Evolutionary conservation across 2,329 filamentous ascomycete genomes (phyloP).

Genomic region (Aureobasidium uvarum): DNA sequence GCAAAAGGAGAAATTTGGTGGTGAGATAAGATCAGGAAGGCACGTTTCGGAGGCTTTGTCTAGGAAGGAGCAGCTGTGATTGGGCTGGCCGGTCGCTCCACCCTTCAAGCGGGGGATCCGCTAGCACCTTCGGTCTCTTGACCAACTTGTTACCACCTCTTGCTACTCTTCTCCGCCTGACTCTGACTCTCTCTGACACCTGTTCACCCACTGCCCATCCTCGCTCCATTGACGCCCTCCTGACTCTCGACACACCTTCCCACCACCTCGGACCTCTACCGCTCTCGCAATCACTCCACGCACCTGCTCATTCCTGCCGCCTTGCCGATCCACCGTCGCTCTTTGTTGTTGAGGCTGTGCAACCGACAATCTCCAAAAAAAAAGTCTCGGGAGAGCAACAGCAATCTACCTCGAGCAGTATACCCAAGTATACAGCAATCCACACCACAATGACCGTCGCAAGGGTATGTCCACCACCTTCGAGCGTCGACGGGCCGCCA

Average conservation of each 20-base stretch:
- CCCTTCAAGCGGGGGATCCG: conserved; percentile 22
- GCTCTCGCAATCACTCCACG: conserved; percentile 3
- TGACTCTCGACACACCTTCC: not conserved
- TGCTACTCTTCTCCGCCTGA: conserved; percentile 10
- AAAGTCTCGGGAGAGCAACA: conserved; percentile 24
- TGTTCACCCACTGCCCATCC: not conserved
- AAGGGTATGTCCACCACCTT: conserved; percentile 11
- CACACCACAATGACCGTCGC: conserved; percentile 24
- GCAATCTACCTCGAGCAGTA: not conserved
- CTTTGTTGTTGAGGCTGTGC: conserved; percentile 26
- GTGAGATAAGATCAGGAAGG: conserved; percentile 16
- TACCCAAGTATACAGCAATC: not conserved
- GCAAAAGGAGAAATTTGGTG: not conserved
- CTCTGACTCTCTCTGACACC: conserved; percentile 13
- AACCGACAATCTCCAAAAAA: conserved; percentile 25
- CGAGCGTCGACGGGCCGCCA: not conserved
- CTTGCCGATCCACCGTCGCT: conserved; percentile 18
- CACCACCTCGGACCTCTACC: not conserved
- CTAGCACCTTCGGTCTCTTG: conserved; percentile 21
- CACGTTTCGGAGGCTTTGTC: conserved; percentile 24
- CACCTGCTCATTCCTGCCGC: conserved; percentile 8
- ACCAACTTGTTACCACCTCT: conserved; percentile 7
- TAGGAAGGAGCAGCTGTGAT: not conserved
- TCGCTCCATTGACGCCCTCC: conserved; percentile 7
- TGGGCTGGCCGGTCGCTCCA: conserved; percentile 17